phyloP scores from a whole-genome alignment of 2,329 filamentous ascomycete genomes.

The Ceratocystiopsis sp. region DNA sequence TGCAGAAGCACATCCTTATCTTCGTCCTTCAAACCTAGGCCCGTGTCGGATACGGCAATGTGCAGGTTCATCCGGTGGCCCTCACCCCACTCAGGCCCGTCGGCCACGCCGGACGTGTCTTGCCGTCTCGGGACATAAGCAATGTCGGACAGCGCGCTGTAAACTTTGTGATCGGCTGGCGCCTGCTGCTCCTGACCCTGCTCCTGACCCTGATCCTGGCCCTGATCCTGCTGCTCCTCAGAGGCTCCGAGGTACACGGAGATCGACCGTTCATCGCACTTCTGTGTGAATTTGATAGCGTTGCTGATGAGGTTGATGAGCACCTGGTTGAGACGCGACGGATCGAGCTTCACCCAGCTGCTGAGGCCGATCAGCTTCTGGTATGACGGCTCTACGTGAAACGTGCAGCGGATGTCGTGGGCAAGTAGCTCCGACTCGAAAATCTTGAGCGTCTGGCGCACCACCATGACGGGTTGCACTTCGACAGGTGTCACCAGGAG shows the following conservation, averaged over 20 bases:
- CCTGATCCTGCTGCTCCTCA: not conserved
- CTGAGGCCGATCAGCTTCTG: constrained; percentile 40
- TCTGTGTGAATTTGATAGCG: constrained; percentile 47
- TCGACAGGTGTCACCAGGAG: constrained; percentile 54
- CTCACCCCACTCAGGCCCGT: constrained; percentile 49
- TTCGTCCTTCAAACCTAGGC: constrained; percentile 49
- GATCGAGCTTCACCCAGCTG: constrained; percentile 54
- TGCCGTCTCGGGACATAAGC: constrained; percentile 30
- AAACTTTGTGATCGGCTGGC: not conserved
- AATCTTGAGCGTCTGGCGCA: constrained; percentile 55
- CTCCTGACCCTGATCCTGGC: too few species aligned
- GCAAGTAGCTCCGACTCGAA: constrained; percentile 60
- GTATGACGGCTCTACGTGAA: constrained; percentile 52
- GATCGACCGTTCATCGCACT: constrained; percentile 41
- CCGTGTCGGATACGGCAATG: constrained; percentile 56
- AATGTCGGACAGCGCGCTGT: constrained; percentile 19
- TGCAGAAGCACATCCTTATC: constrained; percentile 62
- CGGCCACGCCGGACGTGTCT: constrained; percentile 7
- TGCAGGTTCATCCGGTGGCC: constrained; percentile 57
- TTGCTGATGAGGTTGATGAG: constrained; percentile 61
- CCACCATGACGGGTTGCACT: constrained; percentile 46
- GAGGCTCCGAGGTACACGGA: constrained; percentile 49
- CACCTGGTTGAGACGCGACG: constrained; percentile 55
- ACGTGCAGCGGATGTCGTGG: constrained; percentile 54
- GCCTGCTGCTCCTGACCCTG: not conserved